Evolutionary conservation across 495 filamentous ascomycete genomes (phyloP), one percentile per base, ranked within the genome.

Genomic region (Penicillium desertorum): DNA sequence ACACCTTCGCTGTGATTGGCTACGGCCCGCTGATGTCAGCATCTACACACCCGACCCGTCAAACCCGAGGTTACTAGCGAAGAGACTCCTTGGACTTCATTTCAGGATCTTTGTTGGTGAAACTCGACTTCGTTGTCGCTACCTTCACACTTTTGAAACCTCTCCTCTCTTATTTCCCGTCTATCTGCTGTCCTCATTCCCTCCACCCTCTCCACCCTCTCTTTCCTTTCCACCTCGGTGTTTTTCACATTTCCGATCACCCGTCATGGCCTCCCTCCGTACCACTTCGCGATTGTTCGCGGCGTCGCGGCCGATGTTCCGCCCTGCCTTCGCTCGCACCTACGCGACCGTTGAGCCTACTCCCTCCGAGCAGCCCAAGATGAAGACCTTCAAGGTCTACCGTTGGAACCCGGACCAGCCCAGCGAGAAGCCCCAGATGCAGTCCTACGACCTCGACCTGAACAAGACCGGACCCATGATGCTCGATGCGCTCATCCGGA

Each of bases 401-500:
- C 88, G 94, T 65, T 98, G 94, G 94, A 95, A 95, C 71, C 94
- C 94, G 41, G 94, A 98, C 71, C 78, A 83, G 58, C 94, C 94
- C 29, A 82, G 83, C 69, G 83, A 87, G 78, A 98, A 98, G 84
- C 93, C 94, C 39, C 82, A 78, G 71, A 96, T 98, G 93, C 91
- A 97, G 81, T 83, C 79, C 59, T 98, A 97, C 76, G 87, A 89
- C 19, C 78, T 98, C 60, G 94, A 98, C 67, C 77, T 98, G 60
- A 97, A 97, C 79, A 96, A 96, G 87, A 98, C 94, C 45, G 94
- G 94, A 8, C 94, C 94, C 61, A 98, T 98, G 94, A 84, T 98
- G 72, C 79, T 98, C 62, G 94, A 98, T 74, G 94, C 94, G 49
- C 77, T 98, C 64, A 95, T 98, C 70, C 79, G 93, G 61, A 94